Base-by-base conservation (phyloP, 306 rosid species). In the Cercis canadensis region DNA sequence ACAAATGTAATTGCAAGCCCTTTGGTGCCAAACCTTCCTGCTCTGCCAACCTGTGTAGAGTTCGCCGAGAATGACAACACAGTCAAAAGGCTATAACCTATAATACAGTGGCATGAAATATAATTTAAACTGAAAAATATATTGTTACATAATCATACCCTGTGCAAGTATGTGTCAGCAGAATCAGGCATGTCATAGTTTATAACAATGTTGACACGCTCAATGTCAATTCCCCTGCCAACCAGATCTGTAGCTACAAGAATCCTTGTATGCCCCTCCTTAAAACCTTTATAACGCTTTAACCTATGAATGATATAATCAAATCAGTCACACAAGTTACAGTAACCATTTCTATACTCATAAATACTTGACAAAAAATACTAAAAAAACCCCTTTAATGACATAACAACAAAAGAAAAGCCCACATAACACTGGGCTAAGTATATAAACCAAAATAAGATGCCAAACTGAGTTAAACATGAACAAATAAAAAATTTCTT, bases 181-280 rank as follows among this genome's bases (percentile, higher is more conserved):
- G 94, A 88, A 73, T 88, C 94, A 37, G 94, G 94, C 94, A 88
- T 88, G 59, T 88, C 94, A 63, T 88, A 88, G 50, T 88, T 88
- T 63, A 88, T 88, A 47, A 88, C 95, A 6, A 88, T 88, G 81
- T 88, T 88, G n/a, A 88, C 91, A 47, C 95, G 95, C 16, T 88
- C 95, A 11, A 88, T 88, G 62, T 88, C 95, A 11, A 88, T 88
- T 31, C 95, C 95, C 69, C 95, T 84, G 32, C 95, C 95, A 17
- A 88, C 95, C 85, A 88, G 80, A 80, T 88, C 95, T 5, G 95
- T 88, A 12, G 95, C 95, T 18, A 86, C 95, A 1, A 88, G 89
- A 84, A 88, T 88, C 86, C 95, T 77, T 40, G 87, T 82, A 69
- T 86, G 90, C 53, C 95, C 95, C 59, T 88, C 95, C 82, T 88